phyloP scores from a whole-genome alignment of 2,329 filamentous ascomycete genomes.

The Geosmithia flava region DNA sequence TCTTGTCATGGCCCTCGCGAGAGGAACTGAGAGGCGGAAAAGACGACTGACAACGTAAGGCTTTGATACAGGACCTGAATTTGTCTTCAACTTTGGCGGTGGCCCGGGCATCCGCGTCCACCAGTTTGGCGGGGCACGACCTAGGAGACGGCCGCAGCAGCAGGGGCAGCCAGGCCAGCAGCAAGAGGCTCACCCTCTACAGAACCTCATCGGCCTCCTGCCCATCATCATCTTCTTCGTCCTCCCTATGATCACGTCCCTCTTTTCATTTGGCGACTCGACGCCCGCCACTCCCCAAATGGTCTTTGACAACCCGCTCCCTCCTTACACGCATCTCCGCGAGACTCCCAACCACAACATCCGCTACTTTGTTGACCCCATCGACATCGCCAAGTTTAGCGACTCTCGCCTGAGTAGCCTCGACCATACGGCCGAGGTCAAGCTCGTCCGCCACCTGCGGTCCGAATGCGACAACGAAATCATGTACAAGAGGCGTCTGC shows the following conservation, averaged over 20 bases:
- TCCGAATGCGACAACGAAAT: conserved; percentile 66
- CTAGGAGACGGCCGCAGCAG: conserved; percentile 62
- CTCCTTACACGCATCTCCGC: conserved; percentile 64
- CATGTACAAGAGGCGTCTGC: conserved; percentile 49
- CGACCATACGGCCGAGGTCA: conserved; percentile 65
- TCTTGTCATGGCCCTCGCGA: too few species aligned
- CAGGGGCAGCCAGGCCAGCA: conserved; percentile 37
- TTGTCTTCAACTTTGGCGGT: conserved; percentile 90
- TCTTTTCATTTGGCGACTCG: conserved; percentile 47
- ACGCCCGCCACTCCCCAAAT: conserved; percentile 50
- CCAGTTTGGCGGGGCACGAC: conserved; percentile 76
- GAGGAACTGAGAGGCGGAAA: neutral
- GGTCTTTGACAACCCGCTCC: conserved; percentile 58
- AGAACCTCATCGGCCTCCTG: conserved; percentile 61
- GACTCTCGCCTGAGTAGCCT: conserved; percentile 58
- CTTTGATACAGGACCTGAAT: conserved; percentile 72
- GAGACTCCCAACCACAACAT: conserved; percentile 59
- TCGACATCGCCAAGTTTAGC: conserved; percentile 60
- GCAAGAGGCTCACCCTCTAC: conserved; percentile 37
- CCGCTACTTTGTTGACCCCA: conserved; percentile 76
- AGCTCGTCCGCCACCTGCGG: conserved; percentile 55
- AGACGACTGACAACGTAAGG: conserved; percentile 16
- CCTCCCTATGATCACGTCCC: conserved; percentile 67
- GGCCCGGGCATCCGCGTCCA: conserved; percentile 88
- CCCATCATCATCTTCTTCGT: conserved; percentile 85